These are phyloP conservation scores for Usnea hakonensis DNA, from an alignment of 495 filamentous ascomycete genomes.

Conservation along the genomic window DNA sequence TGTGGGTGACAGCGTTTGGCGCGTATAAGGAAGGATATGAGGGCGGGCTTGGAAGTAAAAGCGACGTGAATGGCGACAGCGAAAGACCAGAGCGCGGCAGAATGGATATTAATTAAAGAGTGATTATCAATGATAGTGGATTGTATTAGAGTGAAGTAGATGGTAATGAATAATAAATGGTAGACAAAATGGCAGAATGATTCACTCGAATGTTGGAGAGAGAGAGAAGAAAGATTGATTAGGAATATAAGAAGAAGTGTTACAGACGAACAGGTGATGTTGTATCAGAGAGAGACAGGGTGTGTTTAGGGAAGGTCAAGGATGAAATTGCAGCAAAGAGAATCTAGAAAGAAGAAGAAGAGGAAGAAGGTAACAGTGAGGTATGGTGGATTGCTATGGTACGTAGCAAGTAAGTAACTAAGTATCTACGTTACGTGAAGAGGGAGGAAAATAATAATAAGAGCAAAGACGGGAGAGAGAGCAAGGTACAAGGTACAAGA, in stretches of 20 bases:
- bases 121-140: conserved; percentile 8
- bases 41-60: background rate
- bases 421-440: too few species aligned
- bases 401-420: too few species aligned
- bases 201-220: too few species aligned
- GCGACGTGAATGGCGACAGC: conserved; percentile 11
- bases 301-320: too few species aligned
- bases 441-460: too few species aligned
- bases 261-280: background rate
- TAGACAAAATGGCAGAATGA: background rate
- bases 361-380: too few species aligned
- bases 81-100: conserved; percentile 3
- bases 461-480: background rate
- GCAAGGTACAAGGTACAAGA: background rate
- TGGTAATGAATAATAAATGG: background rate
- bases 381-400: too few species aligned
- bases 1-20: background rate
- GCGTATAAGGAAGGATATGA: conserved; percentile 1
- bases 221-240: background rate
- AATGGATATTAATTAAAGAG: conserved; percentile 10
- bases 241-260: background rate
- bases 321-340: too few species aligned
- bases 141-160: conserved; percentile 14
- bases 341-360: too few species aligned
- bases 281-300: background rate